These are phyloP conservation scores for Chamaecyparis obtusa DNA, from an alignment of 75 land plant species.

Conservation along the genomic window DNA sequence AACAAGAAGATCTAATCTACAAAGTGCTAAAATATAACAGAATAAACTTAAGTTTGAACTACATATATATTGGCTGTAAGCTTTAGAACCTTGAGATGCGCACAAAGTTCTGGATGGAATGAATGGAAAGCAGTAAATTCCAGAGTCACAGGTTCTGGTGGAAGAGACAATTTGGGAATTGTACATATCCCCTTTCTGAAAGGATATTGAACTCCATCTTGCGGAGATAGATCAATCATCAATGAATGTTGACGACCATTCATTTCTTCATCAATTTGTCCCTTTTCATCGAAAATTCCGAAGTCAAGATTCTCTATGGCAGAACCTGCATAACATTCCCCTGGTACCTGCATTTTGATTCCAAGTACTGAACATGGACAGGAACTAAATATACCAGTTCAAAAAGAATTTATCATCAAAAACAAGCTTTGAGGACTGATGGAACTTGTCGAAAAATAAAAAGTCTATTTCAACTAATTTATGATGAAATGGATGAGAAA, in stretches of 20 bases:
- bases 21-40: neutral
- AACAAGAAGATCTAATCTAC: neutral
- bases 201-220: constrained; percentile 26
- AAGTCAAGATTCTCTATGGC: constrained; percentile 42
- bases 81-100: constrained; percentile 36
- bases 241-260: constrained; percentile 43
- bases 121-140: constrained; percentile 42
- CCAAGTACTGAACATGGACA: neutral
- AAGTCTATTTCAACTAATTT: neutral
- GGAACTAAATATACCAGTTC: neutral
- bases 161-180: constrained; percentile 39
- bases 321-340: constrained; percentile 33
- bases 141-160: constrained; percentile 35
- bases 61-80: neutral
- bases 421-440: neutral
- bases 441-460: neutral
- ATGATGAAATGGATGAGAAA: neutral
- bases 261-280: constrained; percentile 42
- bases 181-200: constrained; percentile 42
- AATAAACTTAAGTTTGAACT: neutral
- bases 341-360: constrained; percentile 33
- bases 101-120: constrained; percentile 37
- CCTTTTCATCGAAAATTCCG: constrained; percentile 43
- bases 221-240: constrained; percentile 16
- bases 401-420: neutral